Evolutionary conservation across 1,139 yeast genomes (phyloP).

Genomic region (Taiozyma sp.): DNA sequence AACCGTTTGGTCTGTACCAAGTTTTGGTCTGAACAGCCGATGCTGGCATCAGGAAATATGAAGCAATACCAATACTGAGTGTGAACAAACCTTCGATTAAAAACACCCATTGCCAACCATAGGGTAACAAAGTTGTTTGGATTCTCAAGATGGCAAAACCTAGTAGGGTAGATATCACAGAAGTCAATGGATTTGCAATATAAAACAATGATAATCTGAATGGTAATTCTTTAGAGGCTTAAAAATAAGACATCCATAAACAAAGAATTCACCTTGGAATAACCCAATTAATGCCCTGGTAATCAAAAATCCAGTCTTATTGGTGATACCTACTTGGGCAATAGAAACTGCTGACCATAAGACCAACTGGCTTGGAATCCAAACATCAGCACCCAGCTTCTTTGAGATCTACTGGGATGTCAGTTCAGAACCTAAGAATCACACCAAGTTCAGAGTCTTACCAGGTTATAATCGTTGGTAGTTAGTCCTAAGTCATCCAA

Average conservation of each 20-base stretch:
- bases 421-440: conserved; percentile 43
- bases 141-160: conserved; percentile 43
- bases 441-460: conserved; percentile 39
- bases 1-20: conserved; percentile 48
- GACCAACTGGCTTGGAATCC: conserved; percentile 47
- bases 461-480: conserved; percentile 42
- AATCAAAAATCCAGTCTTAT: conserved; percentile 32
- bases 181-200: conserved; percentile 38
- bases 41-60: conserved; percentile 56
- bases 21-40: conserved; percentile 49
- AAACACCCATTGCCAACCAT: conserved; percentile 65
- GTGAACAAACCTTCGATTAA: conserved; percentile 59
- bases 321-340: conserved; percentile 37
- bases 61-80: conserved; percentile 44
- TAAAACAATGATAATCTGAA: conserved; percentile 46
- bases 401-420: conserved; percentile 52
- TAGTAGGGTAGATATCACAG: conserved; percentile 35
- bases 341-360: conserved; percentile 47
- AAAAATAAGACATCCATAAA: conserved; percentile 51
- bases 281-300: conserved; percentile 44
- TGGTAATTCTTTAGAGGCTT: conserved; percentile 45
- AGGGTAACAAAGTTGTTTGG: conserved; percentile 32
- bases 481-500: conserved; percentile 37
- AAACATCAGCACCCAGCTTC: conserved; percentile 45
- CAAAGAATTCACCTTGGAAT: conserved; percentile 51